Base-by-base conservation (phyloP, 495 filamentous ascomycete genomes). In the Penicillium diatomitis region DNA sequence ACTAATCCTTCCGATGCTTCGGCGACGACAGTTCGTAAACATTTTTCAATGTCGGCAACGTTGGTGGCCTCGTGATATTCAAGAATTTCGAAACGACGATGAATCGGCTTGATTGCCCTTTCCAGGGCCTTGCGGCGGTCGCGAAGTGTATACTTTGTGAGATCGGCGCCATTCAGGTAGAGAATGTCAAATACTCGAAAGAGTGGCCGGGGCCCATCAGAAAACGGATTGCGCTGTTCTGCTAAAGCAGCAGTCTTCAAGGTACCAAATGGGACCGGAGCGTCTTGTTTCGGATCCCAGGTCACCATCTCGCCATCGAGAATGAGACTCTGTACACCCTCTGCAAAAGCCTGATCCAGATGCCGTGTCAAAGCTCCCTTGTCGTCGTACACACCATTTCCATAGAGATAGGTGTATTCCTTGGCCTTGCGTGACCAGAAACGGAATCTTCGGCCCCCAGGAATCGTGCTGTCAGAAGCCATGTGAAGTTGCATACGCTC, bases 241-340 rank as follows among this genome's bases (percentile, higher is more conserved):
- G 82, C 82, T 20, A 96, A 57, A 0, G 91, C 94, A 6, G 91
- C 92, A 6, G 88, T 90, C 64, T 98, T 98, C 30, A 98, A 73
- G 0, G 88, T 95, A 5, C 92, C 92, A 57, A 98, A 98, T 3
- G 84, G 83, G 35, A 95, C 83, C 37, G 90, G 86, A 44, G 82
- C 81, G 65, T 95, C 83, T 44, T 87, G 70, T 43, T 86, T 82
- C n/a, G 88, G 83, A 62, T 97, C 89, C 94, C 94, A 98, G 6
- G 90, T 95, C 46, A 98, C 87, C 92, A 98, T 98, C 65, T 98
- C 92, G 7, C 92, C 92, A 56, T 98, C 92, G 3, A 98, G 73
- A 32, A 98, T 95, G 56, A 96, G 76, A 58, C 89, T 88, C 39
- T 82, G 70, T 6, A 97, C 90, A 0, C 82, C 80, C 5, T 82